Evolutionary conservation across 345 rosid species (phyloP).

Genomic region (Kandelia obovata): DNA sequence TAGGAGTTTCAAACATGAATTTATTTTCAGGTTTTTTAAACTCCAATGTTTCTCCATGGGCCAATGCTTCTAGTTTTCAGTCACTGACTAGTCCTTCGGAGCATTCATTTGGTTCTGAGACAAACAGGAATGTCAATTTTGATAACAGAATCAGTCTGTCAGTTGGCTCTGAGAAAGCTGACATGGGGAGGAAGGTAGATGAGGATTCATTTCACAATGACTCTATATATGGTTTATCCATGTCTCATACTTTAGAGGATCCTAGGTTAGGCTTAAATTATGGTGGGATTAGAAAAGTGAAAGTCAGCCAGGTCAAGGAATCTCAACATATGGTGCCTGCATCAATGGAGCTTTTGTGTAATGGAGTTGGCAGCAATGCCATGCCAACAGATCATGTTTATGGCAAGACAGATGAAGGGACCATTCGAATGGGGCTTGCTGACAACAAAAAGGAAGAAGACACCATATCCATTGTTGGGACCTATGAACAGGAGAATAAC

Average conservation of each 20-base stretch:
- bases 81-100: slow-evolving; percentile 39
- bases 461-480: slow-evolving; percentile 32
- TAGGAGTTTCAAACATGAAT: slow-evolving; percentile 34
- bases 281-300: slow-evolving; percentile 54
- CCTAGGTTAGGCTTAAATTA: slow-evolving; percentile 33
- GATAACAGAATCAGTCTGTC: slow-evolving; percentile 36
- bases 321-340: slow-evolving; percentile 32
- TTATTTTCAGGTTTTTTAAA: slow-evolving; percentile 37
- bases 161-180: slow-evolving; percentile 28
- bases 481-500: slow-evolving; percentile 37
- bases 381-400: slow-evolving; percentile 13
- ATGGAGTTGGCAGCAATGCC: slow-evolving; percentile 19
- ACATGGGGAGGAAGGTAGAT: slow-evolving; percentile 31
- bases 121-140: slow-evolving; percentile 27
- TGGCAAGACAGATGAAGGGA: slow-evolving; percentile 18
- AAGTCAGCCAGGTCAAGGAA: slow-evolving; percentile 51
- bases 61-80: slow-evolving; percentile 37
- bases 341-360: slow-evolving; percentile 29
- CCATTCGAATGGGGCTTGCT: slow-evolving; percentile 24
- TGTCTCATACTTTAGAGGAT: slow-evolving; percentile 38
- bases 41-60: slow-evolving; percentile 42
- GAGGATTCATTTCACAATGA: slow-evolving; percentile 31
- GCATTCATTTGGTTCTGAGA: slow-evolving; percentile 33
- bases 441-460: slow-evolving; percentile 19
- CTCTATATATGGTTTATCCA: slow-evolving; percentile 43